These are phyloP conservation scores for Ochromonadaceae sp. DNA, from an alignment of 352 stramenopile genomes.

Conservation along the genomic window DNA sequence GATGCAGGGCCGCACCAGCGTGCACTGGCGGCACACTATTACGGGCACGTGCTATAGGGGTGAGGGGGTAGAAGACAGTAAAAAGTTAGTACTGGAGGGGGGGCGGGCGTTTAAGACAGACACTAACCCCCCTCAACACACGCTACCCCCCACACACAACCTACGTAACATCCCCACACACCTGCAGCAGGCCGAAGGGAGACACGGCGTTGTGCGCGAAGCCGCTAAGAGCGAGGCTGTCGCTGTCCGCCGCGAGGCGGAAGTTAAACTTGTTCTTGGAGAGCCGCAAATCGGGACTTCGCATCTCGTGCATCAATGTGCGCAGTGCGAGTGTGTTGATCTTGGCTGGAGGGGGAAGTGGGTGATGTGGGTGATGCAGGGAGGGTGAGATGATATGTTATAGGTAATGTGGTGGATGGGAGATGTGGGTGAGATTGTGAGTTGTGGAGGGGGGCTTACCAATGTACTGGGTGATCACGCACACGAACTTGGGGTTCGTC, in stretches of 20 bases:
- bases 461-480: conserved; percentile 56
- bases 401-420: too few species aligned
- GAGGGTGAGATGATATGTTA: background rate
- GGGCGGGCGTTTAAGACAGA: too few species aligned
- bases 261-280: conserved; percentile 64
- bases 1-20: conserved; percentile 40
- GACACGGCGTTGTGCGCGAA: conserved; percentile 63
- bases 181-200: conserved; percentile 56
- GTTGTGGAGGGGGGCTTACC: conserved; percentile 11
- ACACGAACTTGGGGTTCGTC: conserved; percentile 44
- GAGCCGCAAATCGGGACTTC: conserved; percentile 40
- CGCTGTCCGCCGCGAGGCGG: conserved; percentile 50
- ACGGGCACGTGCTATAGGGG: background rate
- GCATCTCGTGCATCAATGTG: conserved; percentile 45
- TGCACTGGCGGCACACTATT: conserved; percentile 21
- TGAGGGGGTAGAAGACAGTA: too few species aligned
- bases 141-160: too few species aligned
- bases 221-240: conserved; percentile 52
- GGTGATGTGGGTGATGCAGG: background rate
- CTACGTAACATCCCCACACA: too few species aligned
- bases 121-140: too few species aligned
- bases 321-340: conserved; percentile 6
- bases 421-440: too few species aligned
- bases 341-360: background rate
- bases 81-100: too few species aligned